Conservation (phyloP, 1,284 basidiomycete species). For the Ganoderma lingzhi region DNA sequence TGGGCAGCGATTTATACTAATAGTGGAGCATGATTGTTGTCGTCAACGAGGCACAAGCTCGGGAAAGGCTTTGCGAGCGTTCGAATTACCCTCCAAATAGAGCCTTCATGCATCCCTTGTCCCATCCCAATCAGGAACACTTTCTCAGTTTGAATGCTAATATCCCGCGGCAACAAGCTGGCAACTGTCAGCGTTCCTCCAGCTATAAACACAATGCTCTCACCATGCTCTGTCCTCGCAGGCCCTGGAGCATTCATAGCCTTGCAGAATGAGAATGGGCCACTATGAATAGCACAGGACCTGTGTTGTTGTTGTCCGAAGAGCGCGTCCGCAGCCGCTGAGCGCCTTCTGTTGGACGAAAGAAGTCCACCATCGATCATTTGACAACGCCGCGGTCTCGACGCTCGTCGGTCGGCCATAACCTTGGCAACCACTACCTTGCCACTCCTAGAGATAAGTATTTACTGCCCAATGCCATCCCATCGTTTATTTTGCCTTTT, state of each 20-base stretch:
- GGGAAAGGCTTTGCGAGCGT: slow-evolving; percentile 8
- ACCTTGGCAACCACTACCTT: slow-evolving; percentile 7
- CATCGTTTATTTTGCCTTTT: neutral
- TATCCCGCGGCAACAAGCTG: neutral
- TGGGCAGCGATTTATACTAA: slow-evolving; percentile 27
- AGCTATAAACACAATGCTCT: neutral
- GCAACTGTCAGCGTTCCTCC: neutral
- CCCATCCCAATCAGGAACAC: slow-evolving; percentile 1
- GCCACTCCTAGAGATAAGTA: too few species aligned
- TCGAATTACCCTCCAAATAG: slow-evolving; percentile 12
- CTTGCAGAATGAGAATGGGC: neutral
- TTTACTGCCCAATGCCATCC: neutral
- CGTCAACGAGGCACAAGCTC: slow-evolving; percentile 27
- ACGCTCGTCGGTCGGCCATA: neutral
- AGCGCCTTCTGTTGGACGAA: slow-evolving; percentile 1
- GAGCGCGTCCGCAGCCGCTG: slow-evolving; percentile 1
- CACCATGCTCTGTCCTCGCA: neutral
- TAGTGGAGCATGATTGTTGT: slow-evolving; percentile 23
- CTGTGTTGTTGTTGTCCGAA: neutral
- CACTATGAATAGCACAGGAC: slow-evolving; percentile 5
- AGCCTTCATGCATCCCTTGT: slow-evolving; percentile 1
- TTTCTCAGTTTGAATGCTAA: neutral
- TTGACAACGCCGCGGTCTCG: slow-evolving; percentile 2
- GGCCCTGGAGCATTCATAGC: neutral
- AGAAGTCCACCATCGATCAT: slow-evolving; percentile 1